phyloP scores from a whole-genome alignment of 2,329 filamentous ascomycete genomes.

The Aspergillus felis region DNA sequence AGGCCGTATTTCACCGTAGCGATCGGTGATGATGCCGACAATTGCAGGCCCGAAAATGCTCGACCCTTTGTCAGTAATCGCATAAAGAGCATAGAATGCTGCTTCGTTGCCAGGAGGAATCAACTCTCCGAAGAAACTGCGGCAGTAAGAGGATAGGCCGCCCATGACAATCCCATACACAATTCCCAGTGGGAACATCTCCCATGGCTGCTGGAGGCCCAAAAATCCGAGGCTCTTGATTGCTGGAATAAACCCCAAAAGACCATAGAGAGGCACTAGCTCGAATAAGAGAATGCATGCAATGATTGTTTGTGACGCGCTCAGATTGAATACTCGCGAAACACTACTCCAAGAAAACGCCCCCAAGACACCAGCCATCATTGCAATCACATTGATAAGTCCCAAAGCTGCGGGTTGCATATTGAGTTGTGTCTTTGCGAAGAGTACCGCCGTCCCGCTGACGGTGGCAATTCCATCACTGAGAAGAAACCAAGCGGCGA shows the following conservation, averaged over 20 bases:
- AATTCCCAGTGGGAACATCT: slow-evolving; percentile 90
- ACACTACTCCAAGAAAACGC: slow-evolving; percentile 86
- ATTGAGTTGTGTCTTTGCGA: slow-evolving; percentile 86
- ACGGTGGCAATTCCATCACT: slow-evolving; percentile 94
- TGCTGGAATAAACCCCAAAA: slow-evolving; percentile 81
- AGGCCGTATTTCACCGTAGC: slow-evolving; percentile 71
- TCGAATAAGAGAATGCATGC: slow-evolving; percentile 90
- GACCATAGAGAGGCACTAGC: slow-evolving; percentile 84
- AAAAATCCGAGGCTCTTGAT: slow-evolving; percentile 70
- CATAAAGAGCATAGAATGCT: slow-evolving; percentile 93
- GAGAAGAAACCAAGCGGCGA: slow-evolving; percentile 89
- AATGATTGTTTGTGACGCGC: slow-evolving; percentile 82
- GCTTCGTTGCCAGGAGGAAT: slow-evolving; percentile 93
- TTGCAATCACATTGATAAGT: slow-evolving; percentile 90
- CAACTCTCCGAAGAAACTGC: slow-evolving; percentile 85
- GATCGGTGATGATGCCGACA: slow-evolving; percentile 87
- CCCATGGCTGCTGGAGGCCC: slow-evolving; percentile 90
- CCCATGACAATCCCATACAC: slow-evolving; percentile 93
- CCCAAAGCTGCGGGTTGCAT: slow-evolving; percentile 88
- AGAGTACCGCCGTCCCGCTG: slow-evolving; percentile 88
- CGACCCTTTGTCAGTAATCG: slow-evolving; percentile 94
- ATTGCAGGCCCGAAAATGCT: slow-evolving; percentile 92
- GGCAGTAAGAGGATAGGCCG: slow-evolving; percentile 87
- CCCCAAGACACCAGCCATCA: slow-evolving; percentile 75
- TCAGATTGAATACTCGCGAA: slow-evolving; percentile 64